Percentiles rank a stretch among this genome's conserved stretches.
These are phyloP conservation scores for Cladophialophora carrionii DNA, from an alignment of 2,329 filamentous ascomycete genomes.

Conservation along the genomic window DNA sequence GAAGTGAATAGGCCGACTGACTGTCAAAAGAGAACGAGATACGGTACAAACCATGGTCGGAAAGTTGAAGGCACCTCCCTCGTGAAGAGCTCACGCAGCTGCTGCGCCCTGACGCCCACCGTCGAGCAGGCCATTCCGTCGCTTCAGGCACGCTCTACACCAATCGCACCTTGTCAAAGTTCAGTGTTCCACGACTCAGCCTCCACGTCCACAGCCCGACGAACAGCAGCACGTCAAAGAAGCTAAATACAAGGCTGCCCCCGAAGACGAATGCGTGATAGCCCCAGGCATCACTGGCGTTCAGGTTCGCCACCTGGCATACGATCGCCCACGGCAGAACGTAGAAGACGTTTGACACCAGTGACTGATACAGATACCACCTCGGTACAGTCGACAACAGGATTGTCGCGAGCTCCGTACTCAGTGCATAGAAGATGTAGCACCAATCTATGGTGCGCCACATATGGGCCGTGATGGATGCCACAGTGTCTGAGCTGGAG, in stretches of 20 bases:
- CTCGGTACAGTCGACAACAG: constrained; percentile 65
- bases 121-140: no score
- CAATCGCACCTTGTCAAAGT: constrained; percentile 22
- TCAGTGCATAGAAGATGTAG: constrained; percentile 70
- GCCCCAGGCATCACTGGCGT: constrained; percentile 63
- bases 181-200: constrained; percentile 49
- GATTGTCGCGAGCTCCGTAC: constrained; percentile 67
- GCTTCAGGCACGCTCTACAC: no score
- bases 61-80: no score
- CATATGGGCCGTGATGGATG: constrained; percentile 66
- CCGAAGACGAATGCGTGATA: constrained; percentile 70
- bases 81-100: no score
- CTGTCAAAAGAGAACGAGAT: no score
- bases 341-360: constrained; percentile 68
- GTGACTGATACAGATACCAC: constrained; percentile 70
- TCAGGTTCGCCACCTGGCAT: constrained; percentile 52
- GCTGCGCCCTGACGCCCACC: no score
- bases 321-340: constrained; percentile 73
- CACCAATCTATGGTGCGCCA: constrained; percentile 67
- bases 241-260: constrained; percentile 69
- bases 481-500: constrained; percentile 60
- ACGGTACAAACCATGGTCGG: no score
- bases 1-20: no score
- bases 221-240: constrained; percentile 59
- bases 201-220: constrained; percentile 58